Base-by-base conservation (phyloP, 2,329 filamentous ascomycete genomes). In the Biscogniauxia sp. region DNA sequence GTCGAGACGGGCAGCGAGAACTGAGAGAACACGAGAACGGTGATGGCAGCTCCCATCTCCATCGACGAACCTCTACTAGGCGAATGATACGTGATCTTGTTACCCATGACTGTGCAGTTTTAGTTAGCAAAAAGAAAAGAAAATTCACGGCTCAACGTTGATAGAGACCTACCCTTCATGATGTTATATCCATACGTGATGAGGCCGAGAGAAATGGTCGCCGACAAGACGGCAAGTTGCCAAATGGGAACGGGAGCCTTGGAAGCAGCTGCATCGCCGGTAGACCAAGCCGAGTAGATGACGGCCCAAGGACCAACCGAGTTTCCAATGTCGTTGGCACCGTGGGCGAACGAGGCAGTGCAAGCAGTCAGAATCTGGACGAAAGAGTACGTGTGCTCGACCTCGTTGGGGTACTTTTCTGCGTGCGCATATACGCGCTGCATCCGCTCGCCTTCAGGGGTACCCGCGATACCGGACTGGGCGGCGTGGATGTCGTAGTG, bases 401-500 rank as follows among this genome's bases (percentile, higher is more conserved):
- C 85, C 71, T 90, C 86, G 72, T 90, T 90, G 66, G 84, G 77
- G 69, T 89, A 90, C 74, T 90, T 89, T 63, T 79, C 74, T 7
- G 88, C 88, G 57, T 82, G 73, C 32, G 79, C 78, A 73, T 92
- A 92, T 60, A 90, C 87, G 51, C 83, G 80, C 69, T 83, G 78
- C 88, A 92, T 91, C 63, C 90, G 88, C 41, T 78, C 78, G 61
- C 89, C 90, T 62, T 93, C 90, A 6, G 89, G 89, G 1, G 90
- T 92, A 20, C 89, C 89, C 13, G 80, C 72, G 52, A 91, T 82
- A 71, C 90, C 90, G 56, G 81, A 80, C 79, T 93, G 90, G 4
- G 89, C 88, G 54, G 84, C 82, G 81, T 93, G 90, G 70, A 93
- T 94, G 68, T 94, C 91, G 77, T 93, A 94, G 82, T 93, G 81